phyloP scores from a whole-genome alignment of 2,329 filamentous ascomycete genomes.

The Fusarium compactum region DNA sequence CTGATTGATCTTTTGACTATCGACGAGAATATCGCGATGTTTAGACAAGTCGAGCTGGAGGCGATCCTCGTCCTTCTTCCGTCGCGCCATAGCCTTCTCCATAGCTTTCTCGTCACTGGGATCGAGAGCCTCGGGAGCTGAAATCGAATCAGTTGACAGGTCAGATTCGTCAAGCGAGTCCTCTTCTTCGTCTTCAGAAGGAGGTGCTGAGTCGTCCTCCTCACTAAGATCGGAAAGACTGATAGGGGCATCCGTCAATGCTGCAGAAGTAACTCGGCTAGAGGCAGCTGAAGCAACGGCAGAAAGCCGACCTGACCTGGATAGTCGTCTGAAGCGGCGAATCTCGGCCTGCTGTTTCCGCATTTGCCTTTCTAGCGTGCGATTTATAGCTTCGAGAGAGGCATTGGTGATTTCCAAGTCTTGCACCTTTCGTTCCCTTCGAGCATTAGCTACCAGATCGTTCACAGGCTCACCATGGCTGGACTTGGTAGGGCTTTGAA shows the following conservation, averaged over 20 bases:
- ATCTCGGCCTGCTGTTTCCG: conserved; percentile 91
- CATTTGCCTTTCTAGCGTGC: conserved; percentile 89
- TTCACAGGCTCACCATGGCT: conserved; percentile 70
- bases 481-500: conserved; percentile 70
- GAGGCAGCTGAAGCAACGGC: conserved; percentile 64
- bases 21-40: conserved; percentile 87
- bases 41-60: conserved; percentile 87
- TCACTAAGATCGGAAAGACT: conserved; percentile 64
- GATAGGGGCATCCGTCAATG: conserved; percentile 56
- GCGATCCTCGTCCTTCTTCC: conserved; percentile 82
- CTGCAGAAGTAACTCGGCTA: conserved; percentile 59
- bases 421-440: conserved; percentile 92
- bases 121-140: conserved; percentile 53
- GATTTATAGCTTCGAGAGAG: conserved; percentile 93
- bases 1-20: conserved; percentile 95
- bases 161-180: conserved; percentile 67
- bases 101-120: conserved; percentile 50
- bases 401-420: conserved; percentile 98
- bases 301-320: conserved; percentile 79
- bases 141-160: conserved; percentile 55
- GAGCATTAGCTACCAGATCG: conserved; percentile 87
- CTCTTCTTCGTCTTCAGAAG: conserved; percentile 57
- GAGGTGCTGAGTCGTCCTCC: conserved; percentile 51
- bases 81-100: conserved; percentile 56
- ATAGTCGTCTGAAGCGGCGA: conserved; percentile 86